These are phyloP conservation scores for Trypanosoma avium DNA, from an alignment of 208 protist species.

Conservation along the genomic window DNA sequence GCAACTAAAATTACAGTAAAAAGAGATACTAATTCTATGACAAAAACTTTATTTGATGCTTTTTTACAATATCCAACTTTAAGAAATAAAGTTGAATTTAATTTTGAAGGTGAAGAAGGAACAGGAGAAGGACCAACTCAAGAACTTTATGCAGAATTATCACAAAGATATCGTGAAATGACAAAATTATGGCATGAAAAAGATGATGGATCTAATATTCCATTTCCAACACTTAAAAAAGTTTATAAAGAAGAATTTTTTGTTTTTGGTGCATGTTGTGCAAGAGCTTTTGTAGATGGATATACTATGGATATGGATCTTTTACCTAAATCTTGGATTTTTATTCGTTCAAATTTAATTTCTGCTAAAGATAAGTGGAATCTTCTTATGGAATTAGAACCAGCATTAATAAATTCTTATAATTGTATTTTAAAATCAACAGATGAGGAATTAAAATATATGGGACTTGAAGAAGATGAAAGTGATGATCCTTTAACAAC, in stretches of 20 bases:
- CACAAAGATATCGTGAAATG: conserved; percentile 33
- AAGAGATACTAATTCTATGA: conserved; percentile 34
- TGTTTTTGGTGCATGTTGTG: conserved; percentile 69
- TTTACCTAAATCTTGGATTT: conserved; percentile 49
- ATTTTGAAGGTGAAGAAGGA: conserved; percentile 78
- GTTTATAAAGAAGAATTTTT: conserved; percentile 61
- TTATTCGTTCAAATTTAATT: conserved; percentile 29
- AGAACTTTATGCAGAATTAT: conserved; percentile 85
- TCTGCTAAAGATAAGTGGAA: conserved; percentile 8
- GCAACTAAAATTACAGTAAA: conserved; percentile 47
- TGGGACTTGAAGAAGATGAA: conserved; percentile 59
- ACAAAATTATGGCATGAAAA: conserved; percentile 55
- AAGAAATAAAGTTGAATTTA: conserved; percentile 74
- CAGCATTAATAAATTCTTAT: conserved; percentile 48
- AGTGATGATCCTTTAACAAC: conserved; percentile 33
- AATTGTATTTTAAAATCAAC: conserved; percentile 30
- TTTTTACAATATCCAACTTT: conserved; percentile 45
- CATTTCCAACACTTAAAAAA: conserved; percentile 55
- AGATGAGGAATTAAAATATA: conserved; percentile 44
- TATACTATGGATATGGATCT: conserved; percentile 68
- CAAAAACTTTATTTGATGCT: conserved; percentile 36
- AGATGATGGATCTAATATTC: conserved; percentile 50
- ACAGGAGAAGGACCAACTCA: conserved; percentile 85
- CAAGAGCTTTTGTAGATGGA: conserved; percentile 73
- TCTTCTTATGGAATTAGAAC: conserved; percentile 53